A percentile compares a stretch with the other conserved stretches of the same genome.
These are phyloP conservation scores for Neocatenulostroma microsporum DNA, from an alignment of 2,329 filamentous ascomycete genomes.

Conservation along the genomic window DNA sequence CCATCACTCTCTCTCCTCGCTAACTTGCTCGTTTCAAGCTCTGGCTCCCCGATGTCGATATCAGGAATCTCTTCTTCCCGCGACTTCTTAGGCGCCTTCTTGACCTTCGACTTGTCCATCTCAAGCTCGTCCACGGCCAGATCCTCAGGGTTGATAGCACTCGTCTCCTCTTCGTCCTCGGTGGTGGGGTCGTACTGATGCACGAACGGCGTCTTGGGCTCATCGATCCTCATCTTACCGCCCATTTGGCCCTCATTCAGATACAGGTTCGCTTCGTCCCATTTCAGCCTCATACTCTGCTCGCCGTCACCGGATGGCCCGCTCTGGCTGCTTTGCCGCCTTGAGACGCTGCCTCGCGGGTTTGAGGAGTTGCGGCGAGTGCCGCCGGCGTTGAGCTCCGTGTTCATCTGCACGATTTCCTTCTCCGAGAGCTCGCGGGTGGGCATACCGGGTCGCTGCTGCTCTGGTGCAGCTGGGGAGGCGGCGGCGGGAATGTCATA, in stretches of 20 bases:
- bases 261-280: slow-evolving; percentile 98
- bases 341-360: slow-evolving; percentile 58
- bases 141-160: slow-evolving; percentile 60
- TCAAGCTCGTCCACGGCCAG: slow-evolving; percentile 63
- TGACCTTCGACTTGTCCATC: slow-evolving; percentile 35
- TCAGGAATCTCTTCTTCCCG: slow-evolving; percentile 78
- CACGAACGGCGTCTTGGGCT: slow-evolving; percentile 96
- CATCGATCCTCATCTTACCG: slow-evolving; percentile 97
- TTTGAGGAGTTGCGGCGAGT: slow-evolving; percentile 75
- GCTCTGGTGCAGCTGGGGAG: slow-evolving; percentile 20
- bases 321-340: slow-evolving; percentile 56
- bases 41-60: slow-evolving; percentile 85
- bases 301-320: slow-evolving; percentile 34
- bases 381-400: slow-evolving; percentile 77
- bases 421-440: slow-evolving; percentile 59
- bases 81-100: slow-evolving; percentile 34
- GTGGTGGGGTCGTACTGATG: slow-evolving; percentile 74
- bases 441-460: slow-evolving; percentile 31
- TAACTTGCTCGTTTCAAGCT: slow-evolving; percentile 43
- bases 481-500: slow-evolving; percentile 13
- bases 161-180: slow-evolving; percentile 74
- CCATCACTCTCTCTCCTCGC: slow-evolving; percentile 32
- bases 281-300: slow-evolving; percentile 73
- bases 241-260: slow-evolving; percentile 93
- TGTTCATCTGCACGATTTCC: slow-evolving; percentile 90